A percentile compares a stretch with the other conserved stretches of the same genome.
These are phyloP conservation scores for Elsinoe necatrix DNA, from an alignment of 2,329 filamentous ascomycete genomes.

Conservation along the genomic window DNA sequence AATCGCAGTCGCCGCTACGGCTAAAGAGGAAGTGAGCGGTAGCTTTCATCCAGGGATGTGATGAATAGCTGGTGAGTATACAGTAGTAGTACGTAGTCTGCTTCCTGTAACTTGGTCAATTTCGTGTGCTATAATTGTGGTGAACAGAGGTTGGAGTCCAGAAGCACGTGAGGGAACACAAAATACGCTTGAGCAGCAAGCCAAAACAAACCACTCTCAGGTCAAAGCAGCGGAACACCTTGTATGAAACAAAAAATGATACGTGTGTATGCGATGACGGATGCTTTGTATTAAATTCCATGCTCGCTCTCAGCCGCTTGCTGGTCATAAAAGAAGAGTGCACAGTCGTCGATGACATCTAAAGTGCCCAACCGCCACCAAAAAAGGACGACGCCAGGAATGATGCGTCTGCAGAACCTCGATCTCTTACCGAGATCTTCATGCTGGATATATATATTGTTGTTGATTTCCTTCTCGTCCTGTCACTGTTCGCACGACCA, in stretches of 20 bases:
- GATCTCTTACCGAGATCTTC: neutral
- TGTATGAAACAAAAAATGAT: no score
- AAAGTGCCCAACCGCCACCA: neutral
- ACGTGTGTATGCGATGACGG: neutral
- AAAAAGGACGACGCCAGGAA: neutral
- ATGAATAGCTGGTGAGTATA: no score
- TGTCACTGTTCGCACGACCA: neutral
- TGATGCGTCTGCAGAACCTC: neutral
- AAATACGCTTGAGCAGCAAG: no score
- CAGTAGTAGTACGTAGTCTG: no score
- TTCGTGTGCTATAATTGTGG: no score
- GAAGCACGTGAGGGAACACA: neutral
- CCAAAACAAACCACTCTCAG: no score
- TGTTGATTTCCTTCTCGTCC: neutral
- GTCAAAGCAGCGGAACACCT: no score
- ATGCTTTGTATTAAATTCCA: slow-evolving; percentile 10
- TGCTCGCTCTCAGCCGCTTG: slow-evolving; percentile 5
- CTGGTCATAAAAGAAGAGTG: slow-evolving; percentile 8
- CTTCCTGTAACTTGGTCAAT: no score
- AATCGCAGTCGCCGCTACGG: neutral
- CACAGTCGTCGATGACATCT: slow-evolving; percentile 13
- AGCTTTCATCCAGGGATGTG: neutral
- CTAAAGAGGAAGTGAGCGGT: neutral
- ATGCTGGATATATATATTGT: slow-evolving; percentile 4
- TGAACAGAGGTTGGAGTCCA: neutral